Evolutionary conservation across 305 asterid species (phyloP).

Genomic region (Solanum hybrid): DNA sequence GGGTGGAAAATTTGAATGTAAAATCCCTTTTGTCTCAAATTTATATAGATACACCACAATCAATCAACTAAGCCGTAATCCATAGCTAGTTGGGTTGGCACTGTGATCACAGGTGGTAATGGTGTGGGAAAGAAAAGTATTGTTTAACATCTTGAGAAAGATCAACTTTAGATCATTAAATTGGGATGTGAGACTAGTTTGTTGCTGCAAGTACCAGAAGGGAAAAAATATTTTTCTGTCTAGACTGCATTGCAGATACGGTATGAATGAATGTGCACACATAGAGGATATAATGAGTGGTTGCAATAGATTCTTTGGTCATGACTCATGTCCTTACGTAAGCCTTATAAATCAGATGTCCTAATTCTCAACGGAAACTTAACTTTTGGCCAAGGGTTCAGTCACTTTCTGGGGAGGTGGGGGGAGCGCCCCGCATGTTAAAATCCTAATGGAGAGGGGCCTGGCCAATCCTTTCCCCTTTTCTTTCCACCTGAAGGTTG

Average conservation of each 20-base stretch:
- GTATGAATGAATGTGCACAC: background rate
- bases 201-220: background rate
- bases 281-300: background rate
- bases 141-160: background rate
- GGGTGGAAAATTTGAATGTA: background rate
- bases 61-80: background rate
- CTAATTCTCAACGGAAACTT: background rate
- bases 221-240: background rate
- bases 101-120: background rate
- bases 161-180: background rate
- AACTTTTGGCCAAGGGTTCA: background rate
- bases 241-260: background rate
- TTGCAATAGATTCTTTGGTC: background rate
- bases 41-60: background rate
- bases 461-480: background rate
- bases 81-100: background rate
- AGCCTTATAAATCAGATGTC: background rate
- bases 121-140: background rate
- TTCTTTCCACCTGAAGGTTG: background rate
- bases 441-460: background rate
- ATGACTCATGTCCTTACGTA: background rate
- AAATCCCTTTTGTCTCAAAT: background rate
- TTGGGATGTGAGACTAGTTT: background rate
- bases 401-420: background rate
- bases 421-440: background rate